Base-by-base conservation (phyloP, 345 rosid species). In the Eucalyptus cladocalyx region DNA sequence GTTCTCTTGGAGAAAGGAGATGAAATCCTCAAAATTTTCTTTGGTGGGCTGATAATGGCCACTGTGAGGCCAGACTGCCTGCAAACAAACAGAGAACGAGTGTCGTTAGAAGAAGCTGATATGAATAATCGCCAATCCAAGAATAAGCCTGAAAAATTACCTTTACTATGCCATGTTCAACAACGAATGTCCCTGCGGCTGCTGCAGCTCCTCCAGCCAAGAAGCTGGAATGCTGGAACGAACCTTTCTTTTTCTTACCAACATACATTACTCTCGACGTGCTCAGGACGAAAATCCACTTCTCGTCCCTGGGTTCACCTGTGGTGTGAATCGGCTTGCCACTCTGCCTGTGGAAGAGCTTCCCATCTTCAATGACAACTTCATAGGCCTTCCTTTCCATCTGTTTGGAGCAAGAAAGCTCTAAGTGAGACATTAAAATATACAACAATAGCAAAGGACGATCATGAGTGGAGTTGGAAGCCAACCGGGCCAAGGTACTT, bases 61-160 rank as follows among this genome's bases (percentile, higher is more conserved):
- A 88, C 99, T 98, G 91, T 98, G 99, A 90, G 96, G 98, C 99
- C 99, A 98, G 89, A 96, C 98, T 53, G 97, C 97, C 96, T 96
- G 95, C 50, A 23, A 83, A 86, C 30, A 7, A 50, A 51, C 42
- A 21, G 67, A 65, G 80, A 85, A 43, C 54, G 83, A 45, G 8
- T 50, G 13, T 23, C 15, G 49, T 86, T 51, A 69, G 34, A 49
- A 49, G 47, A 42, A 26, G 28, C 13, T 11, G n/a, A 88, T 1
- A 42, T 23, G 42, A 34, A 72, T 47, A 69, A 87, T 86, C 9
- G 28, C 9, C 53, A 45, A 65, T 89, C 50, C 60, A 13, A 48
- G n/a, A 45, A 16, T 48, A 24, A 67, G 18, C 11, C 62, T 11
- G 53, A 87, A 85, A 40, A 7, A 32, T 42, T 89, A 95, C 96